These are phyloP conservation scores for Globisporangium megalacanthum DNA, from an alignment of 352 stramenopile species.

Conservation along the genomic window DNA sequence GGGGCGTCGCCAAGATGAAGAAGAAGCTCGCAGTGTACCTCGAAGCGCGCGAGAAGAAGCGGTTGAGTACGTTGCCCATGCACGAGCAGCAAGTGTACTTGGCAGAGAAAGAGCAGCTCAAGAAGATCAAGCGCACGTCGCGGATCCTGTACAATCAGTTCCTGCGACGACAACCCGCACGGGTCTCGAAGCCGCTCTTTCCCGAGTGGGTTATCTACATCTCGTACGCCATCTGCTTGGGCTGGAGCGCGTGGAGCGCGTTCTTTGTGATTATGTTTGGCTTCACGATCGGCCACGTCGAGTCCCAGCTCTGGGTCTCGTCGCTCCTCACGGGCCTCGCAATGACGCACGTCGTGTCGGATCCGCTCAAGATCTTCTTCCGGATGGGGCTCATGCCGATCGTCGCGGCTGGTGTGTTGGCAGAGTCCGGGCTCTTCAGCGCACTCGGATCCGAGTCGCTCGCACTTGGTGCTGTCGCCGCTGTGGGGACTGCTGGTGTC, in stretches of 20 bases:
- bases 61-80: slow-evolving; percentile 36
- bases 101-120: slow-evolving; percentile 52
- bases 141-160: slow-evolving; percentile 73
- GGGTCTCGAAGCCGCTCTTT: slow-evolving; percentile 50
- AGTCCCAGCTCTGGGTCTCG: slow-evolving; percentile 57
- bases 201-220: slow-evolving; percentile 72
- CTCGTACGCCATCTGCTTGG: slow-evolving; percentile 52
- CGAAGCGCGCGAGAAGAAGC: slow-evolving; percentile 28
- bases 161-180: slow-evolving; percentile 42
- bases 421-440: slow-evolving; percentile 48
- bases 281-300: slow-evolving; percentile 50
- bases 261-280: slow-evolving; percentile 75
- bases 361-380: slow-evolving; percentile 70
- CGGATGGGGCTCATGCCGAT: slow-evolving; percentile 67
- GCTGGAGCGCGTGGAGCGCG: slow-evolving; percentile 46
- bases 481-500: slow-evolving; percentile 39
- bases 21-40: slow-evolving; percentile 50
- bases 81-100: slow-evolving; percentile 57
- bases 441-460: slow-evolving; percentile 42
- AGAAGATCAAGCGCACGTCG: slow-evolving; percentile 56
- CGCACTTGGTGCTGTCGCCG: slow-evolving; percentile 33
- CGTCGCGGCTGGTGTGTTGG: slow-evolving; percentile 43
- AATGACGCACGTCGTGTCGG: slow-evolving; percentile 55
- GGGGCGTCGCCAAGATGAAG: slow-evolving; percentile 47
- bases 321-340: slow-evolving; percentile 48